phyloP scores from a whole-genome alignment of 805 yeast genomes.

The Kluyveromyces starmeri region DNA sequence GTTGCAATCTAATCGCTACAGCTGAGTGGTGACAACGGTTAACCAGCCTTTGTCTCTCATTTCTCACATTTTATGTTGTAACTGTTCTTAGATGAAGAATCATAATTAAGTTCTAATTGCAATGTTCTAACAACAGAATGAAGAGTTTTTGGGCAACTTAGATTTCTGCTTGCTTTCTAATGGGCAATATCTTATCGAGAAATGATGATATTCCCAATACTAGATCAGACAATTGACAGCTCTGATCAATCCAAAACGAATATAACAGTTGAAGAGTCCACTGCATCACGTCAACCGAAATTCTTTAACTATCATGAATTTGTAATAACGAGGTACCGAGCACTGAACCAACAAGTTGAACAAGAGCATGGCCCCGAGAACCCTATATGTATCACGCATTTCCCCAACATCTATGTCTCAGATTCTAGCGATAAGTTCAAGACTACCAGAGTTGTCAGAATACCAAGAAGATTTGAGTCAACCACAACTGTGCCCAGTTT shows the following conservation, averaged over 20 bases:
- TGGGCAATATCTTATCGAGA: too few species aligned
- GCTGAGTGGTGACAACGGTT: too few species aligned
- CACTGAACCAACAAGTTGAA: constrained; percentile 9
- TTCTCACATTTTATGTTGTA: too few species aligned
- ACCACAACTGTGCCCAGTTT: constrained; percentile 43
- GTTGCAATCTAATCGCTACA: too few species aligned
- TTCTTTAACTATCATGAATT: constrained; percentile 68
- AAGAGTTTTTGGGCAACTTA: too few species aligned
- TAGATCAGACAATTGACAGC: constrained; percentile 1
- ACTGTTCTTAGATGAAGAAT: too few species aligned
- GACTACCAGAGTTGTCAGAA: constrained; percentile 50
- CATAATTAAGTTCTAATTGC: too few species aligned
- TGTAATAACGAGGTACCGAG: constrained; percentile 30
- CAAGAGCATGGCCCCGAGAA: constrained; percentile 25
- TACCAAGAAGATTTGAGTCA: constrained; percentile 44
- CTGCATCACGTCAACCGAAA: constrained; percentile 14
- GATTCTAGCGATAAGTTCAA: constrained; percentile 22
- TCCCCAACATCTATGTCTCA: constrained; percentile 47
- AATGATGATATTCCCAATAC: background rate
- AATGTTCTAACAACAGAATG: too few species aligned
- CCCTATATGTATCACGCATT: constrained; percentile 50
- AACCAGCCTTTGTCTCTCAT: too few species aligned
- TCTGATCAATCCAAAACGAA: background rate
- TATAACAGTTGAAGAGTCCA: constrained; percentile 1
- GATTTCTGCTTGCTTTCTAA: too few species aligned